Evolutionary conservation across 495 filamentous ascomycete species (phyloP), one percentile per base, ranked within the genome.

Genomic region (Halenospora varia): DNA sequence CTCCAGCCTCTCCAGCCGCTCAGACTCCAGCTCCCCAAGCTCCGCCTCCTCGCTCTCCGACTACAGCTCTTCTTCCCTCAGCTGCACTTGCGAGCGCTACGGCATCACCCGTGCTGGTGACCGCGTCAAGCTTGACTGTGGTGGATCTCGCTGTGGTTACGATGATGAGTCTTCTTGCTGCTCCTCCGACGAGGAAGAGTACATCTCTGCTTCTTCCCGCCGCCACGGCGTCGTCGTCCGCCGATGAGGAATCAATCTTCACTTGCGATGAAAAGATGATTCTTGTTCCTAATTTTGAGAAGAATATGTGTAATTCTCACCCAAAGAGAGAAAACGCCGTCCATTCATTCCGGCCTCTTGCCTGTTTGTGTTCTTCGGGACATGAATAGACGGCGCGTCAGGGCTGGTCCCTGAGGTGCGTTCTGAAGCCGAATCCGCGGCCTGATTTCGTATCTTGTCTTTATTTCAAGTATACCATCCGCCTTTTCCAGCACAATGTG

Each of bases 41-140:
- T 89, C 87, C 23, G 79, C 88, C n/a, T 80, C 80, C 44, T 89
- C 82, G 52, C 77, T 92, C 65, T 87, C 81, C 63, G 88, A 89
- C 68, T 84, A 84, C 69, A 82, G 82, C 26, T 77, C 75, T 10
- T 73, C 75, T 68, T 76, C 71, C 70, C 70, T 72, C 61, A 71
- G 71, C 68, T 97, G 92, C 81, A 87, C 83, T 57, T 96, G 92
- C 73, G 89, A 97, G 65, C 90, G 92, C 77, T 97, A 94, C 77
- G 92, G 92, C 55, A 95, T 97, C 78, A 97, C 92, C 56, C 88
- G 91, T 74, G 84, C 85, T 75, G 92, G 92, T 59, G 87, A 92
- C 68, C 82, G 90, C 55, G 87, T 96, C 82, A 94, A 91, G 82
- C 83, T 96, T 60, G 92, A 96, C 81, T 96, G 92, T 65, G 90